Percentiles rank a stretch among this genome's conserved stretches.
Evolutionary conservation across 1,284 basidiomycete genomes (phyloP).

Genomic region (Pseudozyma pruni): DNA sequence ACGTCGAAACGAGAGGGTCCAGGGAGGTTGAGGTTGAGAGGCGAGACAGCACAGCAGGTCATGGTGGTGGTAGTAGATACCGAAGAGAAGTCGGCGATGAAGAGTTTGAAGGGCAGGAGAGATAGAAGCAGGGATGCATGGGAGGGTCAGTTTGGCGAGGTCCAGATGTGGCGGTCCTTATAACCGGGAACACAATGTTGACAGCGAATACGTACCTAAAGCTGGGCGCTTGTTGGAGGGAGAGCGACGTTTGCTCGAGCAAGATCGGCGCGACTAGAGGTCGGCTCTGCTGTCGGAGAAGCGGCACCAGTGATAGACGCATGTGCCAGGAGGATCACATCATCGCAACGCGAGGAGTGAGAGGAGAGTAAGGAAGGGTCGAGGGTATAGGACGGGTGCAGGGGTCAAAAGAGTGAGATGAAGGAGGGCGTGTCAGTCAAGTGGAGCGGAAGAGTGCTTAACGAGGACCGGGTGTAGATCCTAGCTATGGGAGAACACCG

Average conservation of each 20-base stretch:
- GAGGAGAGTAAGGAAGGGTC: slow-evolving; percentile 7
- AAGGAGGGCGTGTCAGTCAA: slow-evolving; percentile 7
- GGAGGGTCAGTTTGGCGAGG: slow-evolving; percentile 8
- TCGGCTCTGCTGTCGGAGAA: slow-evolving; percentile 11
- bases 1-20: slow-evolving; percentile 31
- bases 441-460: slow-evolving; percentile 7
- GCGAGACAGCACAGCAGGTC: slow-evolving; percentile 24
- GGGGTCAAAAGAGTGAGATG: slow-evolving; percentile 1
- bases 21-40: slow-evolving; percentile 17
- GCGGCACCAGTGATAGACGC: background rate
- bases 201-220: slow-evolving; percentile 12
- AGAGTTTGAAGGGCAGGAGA: background rate
- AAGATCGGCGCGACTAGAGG: background rate
- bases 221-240: slow-evolving; percentile 20
- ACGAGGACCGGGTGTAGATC: slow-evolving; percentile 18
- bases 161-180: slow-evolving; percentile 9
- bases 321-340: slow-evolving; percentile 15
- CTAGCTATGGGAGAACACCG: background rate
- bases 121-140: background rate
- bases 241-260: slow-evolving; percentile 10
- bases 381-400: slow-evolving; percentile 13
- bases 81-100: background rate
- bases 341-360: slow-evolving; percentile 15
- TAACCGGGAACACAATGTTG: slow-evolving; percentile 10
- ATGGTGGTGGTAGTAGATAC: slow-evolving; percentile 11